phyloP scores from a whole-genome alignment of 2,329 filamentous ascomycete genomes.

The Monilinia fructigena region DNA sequence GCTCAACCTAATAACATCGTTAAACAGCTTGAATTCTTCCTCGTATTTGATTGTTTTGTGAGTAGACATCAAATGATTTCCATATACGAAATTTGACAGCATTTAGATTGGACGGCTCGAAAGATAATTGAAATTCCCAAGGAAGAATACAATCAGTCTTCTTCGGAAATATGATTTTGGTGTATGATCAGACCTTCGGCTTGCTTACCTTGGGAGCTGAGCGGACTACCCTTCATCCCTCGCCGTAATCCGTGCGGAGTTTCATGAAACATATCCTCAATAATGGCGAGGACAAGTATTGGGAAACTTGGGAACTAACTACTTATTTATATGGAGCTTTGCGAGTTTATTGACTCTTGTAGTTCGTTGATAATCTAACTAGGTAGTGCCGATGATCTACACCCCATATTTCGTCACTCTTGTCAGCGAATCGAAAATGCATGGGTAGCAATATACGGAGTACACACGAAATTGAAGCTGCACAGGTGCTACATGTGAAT shows the following conservation, averaged over 20 bases:
- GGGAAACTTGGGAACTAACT: neutral
- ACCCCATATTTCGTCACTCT: neutral
- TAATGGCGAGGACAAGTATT: neutral
- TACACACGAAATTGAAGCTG: constrained; percentile 7
- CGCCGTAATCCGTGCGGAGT: constrained; percentile 10
- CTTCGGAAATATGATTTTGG: neutral
- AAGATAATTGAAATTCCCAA: neutral
- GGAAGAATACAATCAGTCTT: neutral
- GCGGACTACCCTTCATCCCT: constrained; percentile 17
- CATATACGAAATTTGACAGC: neutral
- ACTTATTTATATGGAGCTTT: neutral
- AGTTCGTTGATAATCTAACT: neutral
- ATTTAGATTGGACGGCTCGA: constrained; percentile 4
- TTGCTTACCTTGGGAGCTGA: constrained; percentile 5
- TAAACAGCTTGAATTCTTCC: neutral
- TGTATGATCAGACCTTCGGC: constrained; percentile 17
- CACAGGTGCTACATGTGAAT: neutral
- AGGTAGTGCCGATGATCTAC: neutral
- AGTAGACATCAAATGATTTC: neutral
- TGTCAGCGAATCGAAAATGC: neutral
- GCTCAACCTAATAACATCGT: neutral
- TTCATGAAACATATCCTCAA: constrained; percentile 10
- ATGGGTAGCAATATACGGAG: constrained; percentile 5
- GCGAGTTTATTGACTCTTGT: neutral
- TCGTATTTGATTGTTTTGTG: neutral